Conservation (phyloP, 2,329 filamentous ascomycete genomes). For the Ophiostoma pallidulum region DNA sequence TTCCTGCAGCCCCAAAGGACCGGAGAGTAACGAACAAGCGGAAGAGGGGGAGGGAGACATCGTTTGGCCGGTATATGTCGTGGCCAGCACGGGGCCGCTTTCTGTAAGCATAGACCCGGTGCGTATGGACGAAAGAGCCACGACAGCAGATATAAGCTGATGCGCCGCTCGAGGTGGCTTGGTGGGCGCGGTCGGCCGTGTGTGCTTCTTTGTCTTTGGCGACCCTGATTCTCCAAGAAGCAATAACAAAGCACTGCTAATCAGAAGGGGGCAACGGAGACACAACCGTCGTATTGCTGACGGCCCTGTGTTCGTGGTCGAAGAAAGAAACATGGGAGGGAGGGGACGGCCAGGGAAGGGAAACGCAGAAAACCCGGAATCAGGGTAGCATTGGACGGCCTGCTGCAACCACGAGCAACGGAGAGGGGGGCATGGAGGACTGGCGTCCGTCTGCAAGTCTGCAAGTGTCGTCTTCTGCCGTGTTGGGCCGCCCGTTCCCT, state of each 20-base stretch:
- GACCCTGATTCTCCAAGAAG: background rate
- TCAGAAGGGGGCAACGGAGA: too few relatives aligned
- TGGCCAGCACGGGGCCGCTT: background rate
- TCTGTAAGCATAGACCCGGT: too few relatives aligned
- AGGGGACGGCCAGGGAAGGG: background rate
- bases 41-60: too few relatives aligned
- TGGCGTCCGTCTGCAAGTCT: background rate
- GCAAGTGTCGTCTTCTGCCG: conserved; percentile 15
- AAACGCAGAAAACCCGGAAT: conserved; percentile 22
- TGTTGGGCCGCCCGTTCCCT: conserved; percentile 16
- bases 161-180: background rate
- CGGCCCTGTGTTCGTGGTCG: conserved; percentile 1
- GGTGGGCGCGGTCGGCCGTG: too few relatives aligned
- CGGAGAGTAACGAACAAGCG: conserved; percentile 3
- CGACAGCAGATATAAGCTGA: too few relatives aligned
- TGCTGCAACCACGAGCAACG: background rate
- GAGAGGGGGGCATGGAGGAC: background rate
- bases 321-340: conserved; percentile 3
- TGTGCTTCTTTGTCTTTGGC: background rate
- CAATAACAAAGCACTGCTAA: background rate
- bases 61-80: background rate
- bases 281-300: too few relatives aligned
- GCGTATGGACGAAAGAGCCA: too few relatives aligned
- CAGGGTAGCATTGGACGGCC: conserved; percentile 22
- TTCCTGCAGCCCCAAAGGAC: background rate